Evolutionary conservation across 2,329 filamentous ascomycete genomes (phyloP).

Genomic region (Calonectria hawksworthii): DNA sequence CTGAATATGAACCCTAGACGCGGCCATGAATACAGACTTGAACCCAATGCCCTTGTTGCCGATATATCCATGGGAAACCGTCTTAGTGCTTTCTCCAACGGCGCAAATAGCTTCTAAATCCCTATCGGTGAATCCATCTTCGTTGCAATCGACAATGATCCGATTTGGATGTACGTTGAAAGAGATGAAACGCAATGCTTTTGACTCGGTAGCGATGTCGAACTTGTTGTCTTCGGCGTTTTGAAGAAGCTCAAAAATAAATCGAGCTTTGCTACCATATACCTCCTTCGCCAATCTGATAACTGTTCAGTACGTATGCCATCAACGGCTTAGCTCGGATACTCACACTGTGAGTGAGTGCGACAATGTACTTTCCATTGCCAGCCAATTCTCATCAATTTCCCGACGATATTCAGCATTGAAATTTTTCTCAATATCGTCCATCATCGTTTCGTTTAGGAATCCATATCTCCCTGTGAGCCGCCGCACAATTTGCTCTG

Average conservation of each 20-base stretch:
- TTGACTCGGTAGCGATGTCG: not conserved
- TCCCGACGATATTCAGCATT: conserved; percentile 32
- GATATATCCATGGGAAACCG: conserved; percentile 30
- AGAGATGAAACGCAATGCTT: conserved; percentile 6
- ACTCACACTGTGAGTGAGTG: conserved; percentile 35
- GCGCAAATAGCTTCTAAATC: conserved; percentile 35
- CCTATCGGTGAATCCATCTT: conserved; percentile 27
- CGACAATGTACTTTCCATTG: conserved; percentile 28
- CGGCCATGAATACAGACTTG: conserved; percentile 35
- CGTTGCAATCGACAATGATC: conserved; percentile 37
- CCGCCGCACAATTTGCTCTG: conserved; percentile 27
- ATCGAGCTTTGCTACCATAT: conserved; percentile 35
- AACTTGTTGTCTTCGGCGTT: conserved; percentile 36
- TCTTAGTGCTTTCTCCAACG: conserved; percentile 33
- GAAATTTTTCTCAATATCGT: conserved; percentile 29
- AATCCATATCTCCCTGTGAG: conserved; percentile 31
- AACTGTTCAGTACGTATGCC: not conserved
- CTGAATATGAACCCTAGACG: conserved; percentile 32
- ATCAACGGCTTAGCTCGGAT: not conserved
- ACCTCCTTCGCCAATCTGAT: conserved; percentile 35
- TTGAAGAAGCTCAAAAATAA: conserved; percentile 40
- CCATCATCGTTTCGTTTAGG: conserved; percentile 33
- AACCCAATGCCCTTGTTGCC: conserved; percentile 38
- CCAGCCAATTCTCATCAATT: conserved; percentile 36
- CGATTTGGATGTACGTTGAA: conserved; percentile 32